Base-by-base conservation (phyloP, 1,139 yeast genomes). In the Komagataea norvegica region DNA sequence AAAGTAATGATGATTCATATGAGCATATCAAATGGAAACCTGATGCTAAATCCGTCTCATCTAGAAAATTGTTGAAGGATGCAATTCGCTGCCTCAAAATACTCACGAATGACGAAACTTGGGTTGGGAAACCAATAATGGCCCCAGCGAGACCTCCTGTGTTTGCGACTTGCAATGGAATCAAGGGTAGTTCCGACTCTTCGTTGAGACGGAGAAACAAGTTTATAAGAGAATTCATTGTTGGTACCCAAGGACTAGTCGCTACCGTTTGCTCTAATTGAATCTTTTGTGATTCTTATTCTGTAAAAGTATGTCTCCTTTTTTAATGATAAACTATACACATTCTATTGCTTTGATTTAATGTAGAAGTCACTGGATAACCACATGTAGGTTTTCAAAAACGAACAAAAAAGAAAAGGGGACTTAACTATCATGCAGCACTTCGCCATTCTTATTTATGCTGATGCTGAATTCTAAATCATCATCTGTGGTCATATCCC, bases 401-500 rank as follows among this genome's bases (percentile, higher is more conserved):
- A n/a, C n/a, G n/a, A n/a, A n/a, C n/a, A n/a, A n/a, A n/a, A n/a
- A n/a, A n/a, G n/a, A n/a, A 25, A 7, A 25, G 15, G 15, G 5
- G 10, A 14, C 15, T 25, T 35, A 40, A 29, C 48, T 45, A 11
- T 46, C 51, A 29, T 44, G 52, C 14, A 39, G 31, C n/a, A 61
- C 56, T 20, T 57, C 63, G 28, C 64, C 66, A 11, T 59, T 59
- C 38, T 54, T 58, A 35, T 55, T 54, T 9, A 61, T 55, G 44
- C 65, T 62, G 37, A 87, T 94, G 36, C 91, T 78, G 60, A 91
- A 91, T 62, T 91, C 98, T 54, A 89, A 76, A 59, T 91, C 97
- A 55, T 91, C 97, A 43, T 80, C 77, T n/a, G 97, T 91, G 38
- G 91, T 82, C 76, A 87, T 85, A 55, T 89, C 96, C 96, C 97